Base-by-base conservation (phyloP, 2,329 filamentous ascomycete genomes). In the Penicillium freii region DNA sequence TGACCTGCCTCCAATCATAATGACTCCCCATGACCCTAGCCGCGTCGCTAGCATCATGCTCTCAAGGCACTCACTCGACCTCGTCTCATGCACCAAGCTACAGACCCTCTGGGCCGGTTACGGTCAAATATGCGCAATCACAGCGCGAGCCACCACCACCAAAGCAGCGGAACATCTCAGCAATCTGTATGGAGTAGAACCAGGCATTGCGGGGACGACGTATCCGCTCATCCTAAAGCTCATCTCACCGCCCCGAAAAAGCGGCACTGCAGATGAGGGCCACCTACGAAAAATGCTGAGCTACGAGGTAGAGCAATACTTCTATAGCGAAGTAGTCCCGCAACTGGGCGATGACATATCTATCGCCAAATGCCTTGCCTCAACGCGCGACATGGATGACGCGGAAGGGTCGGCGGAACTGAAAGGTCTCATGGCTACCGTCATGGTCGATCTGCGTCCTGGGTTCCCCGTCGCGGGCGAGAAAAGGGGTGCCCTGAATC, bases 261-360 rank as follows among this genome's bases (percentile, higher is more conserved):
- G 57, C 31, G 59, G 51, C 27, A 63, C 63, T n/a, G 3, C 47
- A 15, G 81, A 86, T 38, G 86, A 88, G 64, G 84, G 86, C 0
- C 86, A 89, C 61, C 64, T 84, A 0, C 81, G 87, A 7, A 89
- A 89, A 66, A 80, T 89, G 57, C 70, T 88, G 29, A 87, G 84
- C 66, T 89, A 89, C 62, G 78, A 85, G 45, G 84, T 87, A 4
- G 87, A 89, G 70, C 85, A 87, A 65, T 81, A 81, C 62, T 89
- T 89, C 62, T 89, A 89, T 67, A 75, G 74, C 1, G 69, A 81
- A 2, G 69, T 89, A 11, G 84, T 83, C 0, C 81, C 83, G 0
- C 67, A 66, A 0, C 68, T 89, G 1, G 66, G 73, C 0, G 66
- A 71, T 0, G 67, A 74, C 0, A 68, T 82, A 1, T 76, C 79